phyloP scores from a whole-genome alignment of 768 basidiomycete species.

The Agaricus blazei region DNA sequence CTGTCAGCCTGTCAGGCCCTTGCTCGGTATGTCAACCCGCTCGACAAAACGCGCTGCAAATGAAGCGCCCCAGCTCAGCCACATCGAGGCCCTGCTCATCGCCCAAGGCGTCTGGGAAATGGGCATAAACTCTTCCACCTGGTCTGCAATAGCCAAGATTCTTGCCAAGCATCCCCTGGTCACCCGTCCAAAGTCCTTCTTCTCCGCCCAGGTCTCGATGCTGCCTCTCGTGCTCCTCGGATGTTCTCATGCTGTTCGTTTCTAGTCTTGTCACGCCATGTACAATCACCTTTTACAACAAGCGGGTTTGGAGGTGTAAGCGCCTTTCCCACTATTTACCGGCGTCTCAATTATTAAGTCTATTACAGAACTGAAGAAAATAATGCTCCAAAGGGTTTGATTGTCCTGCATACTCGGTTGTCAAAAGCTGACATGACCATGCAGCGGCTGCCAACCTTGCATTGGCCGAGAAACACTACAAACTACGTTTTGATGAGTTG shows the following conservation, averaged over 20 bases:
- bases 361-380: constrained; percentile 45
- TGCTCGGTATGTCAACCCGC: constrained; percentile 25
- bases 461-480: constrained; percentile 74
- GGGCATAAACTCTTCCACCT: constrained; percentile 50
- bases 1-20: not conserved
- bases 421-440: constrained; percentile 8
- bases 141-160: constrained; percentile 61
- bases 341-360: not conserved
- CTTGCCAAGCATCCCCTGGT: constrained; percentile 71
- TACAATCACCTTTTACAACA: constrained; percentile 68
- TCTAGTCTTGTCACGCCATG: constrained; percentile 61
- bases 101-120: constrained; percentile 85
- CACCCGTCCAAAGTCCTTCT: constrained; percentile 56
- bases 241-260: constrained; percentile 7
- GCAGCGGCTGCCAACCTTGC: constrained; percentile 60
- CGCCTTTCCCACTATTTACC: constrained; percentile 3
- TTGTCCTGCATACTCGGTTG: not conserved
- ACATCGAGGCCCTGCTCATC: constrained; percentile 71
- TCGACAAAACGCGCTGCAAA: constrained; percentile 21
- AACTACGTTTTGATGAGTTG: constrained; percentile 65
- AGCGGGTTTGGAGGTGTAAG: constrained; percentile 61
- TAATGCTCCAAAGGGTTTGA: constrained; percentile 48
- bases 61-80: constrained; percentile 18
- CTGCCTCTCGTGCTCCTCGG: constrained; percentile 17
- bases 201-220: constrained; percentile 54